These are phyloP conservation scores for Solanum tarijense DNA, from an alignment of 257 asterid genomes.

Conservation along the genomic window DNA sequence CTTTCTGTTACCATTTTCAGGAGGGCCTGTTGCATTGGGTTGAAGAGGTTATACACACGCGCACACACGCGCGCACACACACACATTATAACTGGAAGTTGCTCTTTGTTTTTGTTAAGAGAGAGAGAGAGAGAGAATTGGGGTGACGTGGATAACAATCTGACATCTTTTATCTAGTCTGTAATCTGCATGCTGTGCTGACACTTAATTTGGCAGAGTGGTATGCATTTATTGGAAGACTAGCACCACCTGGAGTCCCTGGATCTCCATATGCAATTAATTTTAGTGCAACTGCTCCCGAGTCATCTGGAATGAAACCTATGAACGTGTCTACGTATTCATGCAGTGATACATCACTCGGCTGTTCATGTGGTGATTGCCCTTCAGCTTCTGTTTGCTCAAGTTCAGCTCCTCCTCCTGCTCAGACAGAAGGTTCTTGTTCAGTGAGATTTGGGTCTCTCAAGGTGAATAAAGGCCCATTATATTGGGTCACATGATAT, in stretches of 20 bases:
- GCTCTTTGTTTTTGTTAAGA: neutral
- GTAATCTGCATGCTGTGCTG: slow-evolving; percentile 3
- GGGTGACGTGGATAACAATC: neutral
- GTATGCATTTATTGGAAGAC: slow-evolving; percentile 76
- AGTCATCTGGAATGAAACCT: slow-evolving; percentile 70
- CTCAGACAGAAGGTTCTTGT: slow-evolving; percentile 62
- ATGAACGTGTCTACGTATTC: slow-evolving; percentile 83
- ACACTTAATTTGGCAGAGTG: slow-evolving; percentile 55
- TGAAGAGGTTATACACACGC: neutral
- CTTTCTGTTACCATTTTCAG: neutral
- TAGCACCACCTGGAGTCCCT: slow-evolving; percentile 57
- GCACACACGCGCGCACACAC: neutral
- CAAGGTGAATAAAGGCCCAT: slow-evolving; percentile 39
- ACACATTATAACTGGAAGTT: neutral
- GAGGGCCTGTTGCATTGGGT: neutral
- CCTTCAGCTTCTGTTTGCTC: slow-evolving; percentile 72
- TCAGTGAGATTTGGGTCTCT: slow-evolving; percentile 73
- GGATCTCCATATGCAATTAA: slow-evolving; percentile 93
- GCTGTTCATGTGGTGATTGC: slow-evolving; percentile 99
- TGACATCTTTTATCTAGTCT: neutral
- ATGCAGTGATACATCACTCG: slow-evolving; percentile 83
- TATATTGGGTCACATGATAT: neutral
- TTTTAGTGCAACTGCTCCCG: slow-evolving; percentile 55
- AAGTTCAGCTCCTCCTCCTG: slow-evolving; percentile 54
- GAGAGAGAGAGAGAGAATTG: neutral